Conservation (phyloP, 2,329 filamentous ascomycete species). For the Decorospora gaudefroyi region DNA sequence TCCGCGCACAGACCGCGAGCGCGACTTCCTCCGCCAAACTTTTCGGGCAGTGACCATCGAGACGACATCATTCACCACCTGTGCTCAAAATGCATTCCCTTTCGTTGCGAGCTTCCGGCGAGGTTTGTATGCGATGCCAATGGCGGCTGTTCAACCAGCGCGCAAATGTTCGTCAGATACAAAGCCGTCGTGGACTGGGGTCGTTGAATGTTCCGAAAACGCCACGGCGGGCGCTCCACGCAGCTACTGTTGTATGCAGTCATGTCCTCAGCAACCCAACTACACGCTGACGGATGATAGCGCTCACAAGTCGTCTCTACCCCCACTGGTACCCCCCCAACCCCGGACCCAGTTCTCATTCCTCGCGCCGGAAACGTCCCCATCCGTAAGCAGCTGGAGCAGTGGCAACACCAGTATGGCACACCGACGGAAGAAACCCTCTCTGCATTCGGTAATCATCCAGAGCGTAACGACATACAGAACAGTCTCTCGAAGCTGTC, state of each 20-base stretch:
- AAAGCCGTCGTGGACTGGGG: slow-evolving; percentile 8
- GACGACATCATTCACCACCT: slow-evolving; percentile 12
- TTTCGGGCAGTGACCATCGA: slow-evolving; percentile 13
- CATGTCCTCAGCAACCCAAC: not conserved
- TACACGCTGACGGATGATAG: slow-evolving; percentile 23
- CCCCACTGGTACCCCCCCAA: slow-evolving; percentile 7
- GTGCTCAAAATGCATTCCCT: slow-evolving; percentile 25
- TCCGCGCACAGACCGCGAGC: slow-evolving; percentile 21
- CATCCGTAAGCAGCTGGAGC: slow-evolving; percentile 37
- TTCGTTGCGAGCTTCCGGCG: slow-evolving; percentile 14
- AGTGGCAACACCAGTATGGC: slow-evolving; percentile 53
- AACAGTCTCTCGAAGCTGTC: slow-evolving; percentile 34
- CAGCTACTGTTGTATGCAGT: slow-evolving; percentile 24
- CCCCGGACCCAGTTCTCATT: slow-evolving; percentile 20
- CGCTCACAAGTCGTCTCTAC: slow-evolving; percentile 15
- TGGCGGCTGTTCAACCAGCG: slow-evolving; percentile 24
- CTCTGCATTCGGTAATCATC: slow-evolving; percentile 38
- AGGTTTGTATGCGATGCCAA: slow-evolving; percentile 35
- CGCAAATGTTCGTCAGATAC: slow-evolving; percentile 4
- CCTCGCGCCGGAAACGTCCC: slow-evolving; percentile 19
- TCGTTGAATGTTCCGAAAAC: slow-evolving; percentile 13
- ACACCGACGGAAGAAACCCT: slow-evolving; percentile 37
- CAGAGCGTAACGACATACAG: slow-evolving; percentile 27
- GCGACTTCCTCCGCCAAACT: slow-evolving; percentile 18
- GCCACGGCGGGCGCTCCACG: slow-evolving; percentile 30